phyloP scores from a whole-genome alignment of 164 flowering plant species.

The Cinnamomum micranthum region DNA sequence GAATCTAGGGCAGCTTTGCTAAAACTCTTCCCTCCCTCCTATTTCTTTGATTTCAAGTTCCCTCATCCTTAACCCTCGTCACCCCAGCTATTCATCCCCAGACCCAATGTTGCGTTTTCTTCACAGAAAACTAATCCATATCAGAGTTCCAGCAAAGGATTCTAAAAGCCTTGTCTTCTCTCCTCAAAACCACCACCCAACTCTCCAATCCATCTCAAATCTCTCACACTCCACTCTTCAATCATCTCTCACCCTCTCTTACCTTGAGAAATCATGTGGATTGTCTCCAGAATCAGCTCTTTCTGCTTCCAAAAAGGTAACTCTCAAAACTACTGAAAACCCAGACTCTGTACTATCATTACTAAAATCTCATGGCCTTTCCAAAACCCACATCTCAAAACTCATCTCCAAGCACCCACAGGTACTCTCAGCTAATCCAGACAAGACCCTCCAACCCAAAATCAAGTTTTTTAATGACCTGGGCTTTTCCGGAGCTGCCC shows the following conservation, averaged over 20 bases:
- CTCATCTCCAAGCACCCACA: slow-evolving; percentile 8
- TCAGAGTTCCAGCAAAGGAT: neutral
- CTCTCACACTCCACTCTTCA: slow-evolving; percentile 3
- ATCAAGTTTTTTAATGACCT: slow-evolving; percentile 28
- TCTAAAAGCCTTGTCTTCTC: neutral
- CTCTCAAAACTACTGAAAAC: neutral
- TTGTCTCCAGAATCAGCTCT: neutral
- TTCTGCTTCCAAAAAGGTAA: neutral
- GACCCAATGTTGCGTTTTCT: neutral
- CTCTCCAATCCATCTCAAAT: neutral
- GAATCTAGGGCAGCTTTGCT: too few relatives aligned
- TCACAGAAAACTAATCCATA: neutral
- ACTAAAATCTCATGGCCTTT: neutral
- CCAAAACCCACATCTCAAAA: neutral
- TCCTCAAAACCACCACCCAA: neutral
- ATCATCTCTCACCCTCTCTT: neutral
- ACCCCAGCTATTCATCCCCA: too few relatives aligned
- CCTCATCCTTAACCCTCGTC: too few relatives aligned
- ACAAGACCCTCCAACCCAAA: slow-evolving; percentile 34
- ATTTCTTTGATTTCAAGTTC: too few relatives aligned
- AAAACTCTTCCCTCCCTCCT: too few relatives aligned
- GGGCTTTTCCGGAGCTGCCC: slow-evolving; percentile 15
- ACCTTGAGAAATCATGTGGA: neutral
- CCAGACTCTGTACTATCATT: neutral
- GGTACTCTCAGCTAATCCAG: slow-evolving; percentile 17